Evolutionary conservation across 2,329 filamentous ascomycete species (phyloP).

Genomic region (Aspergillus fructus): DNA sequence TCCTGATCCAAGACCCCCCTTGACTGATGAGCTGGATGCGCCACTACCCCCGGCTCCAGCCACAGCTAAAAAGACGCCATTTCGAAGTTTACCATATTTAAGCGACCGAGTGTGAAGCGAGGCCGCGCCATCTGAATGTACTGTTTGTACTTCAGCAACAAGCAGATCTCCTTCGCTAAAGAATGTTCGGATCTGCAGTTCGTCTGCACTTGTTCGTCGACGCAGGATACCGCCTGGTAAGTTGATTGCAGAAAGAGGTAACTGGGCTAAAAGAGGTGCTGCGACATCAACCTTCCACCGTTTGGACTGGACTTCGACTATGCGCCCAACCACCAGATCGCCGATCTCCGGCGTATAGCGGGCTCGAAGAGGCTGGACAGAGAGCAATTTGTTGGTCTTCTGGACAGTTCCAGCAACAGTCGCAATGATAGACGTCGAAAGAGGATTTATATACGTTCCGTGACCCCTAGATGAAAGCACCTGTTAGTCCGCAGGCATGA

Average conservation of each 20-base stretch:
- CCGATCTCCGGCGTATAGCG: constrained; percentile 96
- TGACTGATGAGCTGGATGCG: constrained; percentile 43
- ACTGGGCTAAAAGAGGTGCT: constrained; percentile 76
- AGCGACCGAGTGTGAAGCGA: constrained; percentile 85
- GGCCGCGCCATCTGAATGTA: constrained; percentile 82
- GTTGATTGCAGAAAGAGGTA: constrained; percentile 89
- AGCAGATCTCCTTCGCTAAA: constrained; percentile 93
- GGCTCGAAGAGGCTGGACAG: constrained; percentile 82
- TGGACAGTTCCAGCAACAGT: constrained; percentile 87
- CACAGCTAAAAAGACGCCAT: constrained; percentile 84
- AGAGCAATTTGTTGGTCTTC: constrained; percentile 96
- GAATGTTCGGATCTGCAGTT: constrained; percentile 95
- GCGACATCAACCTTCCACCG: constrained; percentile 96
- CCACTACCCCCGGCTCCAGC: constrained; percentile 72
- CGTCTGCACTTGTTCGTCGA: constrained; percentile 89
- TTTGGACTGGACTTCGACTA: constrained; percentile 89
- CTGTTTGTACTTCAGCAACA: constrained; percentile 88
- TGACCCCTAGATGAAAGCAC: constrained; percentile 65
- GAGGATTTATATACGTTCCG: constrained; percentile 74
- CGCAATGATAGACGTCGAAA: constrained; percentile 70
- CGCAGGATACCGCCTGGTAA: constrained; percentile 89
- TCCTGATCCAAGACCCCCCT: constrained; percentile 29
- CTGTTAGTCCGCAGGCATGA: constrained; percentile 30
- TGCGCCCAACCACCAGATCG: constrained; percentile 89
- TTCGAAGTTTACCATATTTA: constrained; percentile 93